Percentiles rank a stretch among this genome's conserved stretches.
phyloP scores from a whole-genome alignment of 1,284 basidiomycete species.

The Porodaedalea pini region DNA sequence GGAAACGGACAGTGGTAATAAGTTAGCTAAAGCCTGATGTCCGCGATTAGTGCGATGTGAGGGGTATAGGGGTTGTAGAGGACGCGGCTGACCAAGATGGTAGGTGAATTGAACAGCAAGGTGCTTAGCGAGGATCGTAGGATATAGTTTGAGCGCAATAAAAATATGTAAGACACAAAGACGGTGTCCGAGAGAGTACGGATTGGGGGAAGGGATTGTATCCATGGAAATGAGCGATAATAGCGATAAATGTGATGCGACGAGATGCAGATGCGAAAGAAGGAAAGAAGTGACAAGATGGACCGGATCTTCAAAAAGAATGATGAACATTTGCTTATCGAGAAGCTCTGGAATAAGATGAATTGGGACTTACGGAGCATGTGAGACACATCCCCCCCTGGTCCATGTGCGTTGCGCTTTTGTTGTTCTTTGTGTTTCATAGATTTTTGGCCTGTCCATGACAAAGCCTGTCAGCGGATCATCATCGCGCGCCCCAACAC shows the following conservation, averaged over 20 bases:
- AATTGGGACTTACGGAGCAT: constrained; percentile 1
- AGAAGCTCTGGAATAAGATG: neutral
- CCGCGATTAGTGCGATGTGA: neutral
- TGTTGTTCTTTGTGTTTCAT: neutral
- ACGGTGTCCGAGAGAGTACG: neutral
- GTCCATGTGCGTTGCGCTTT: neutral
- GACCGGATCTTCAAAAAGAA: constrained; percentile 10
- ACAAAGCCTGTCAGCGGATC: constrained; percentile 4
- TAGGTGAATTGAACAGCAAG: neutral
- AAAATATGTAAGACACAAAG: neutral
- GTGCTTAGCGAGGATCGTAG: neutral
- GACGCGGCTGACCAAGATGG: neutral
- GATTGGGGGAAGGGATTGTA: neutral
- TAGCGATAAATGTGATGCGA: constrained; percentile 17
- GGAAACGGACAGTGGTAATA: neutral
- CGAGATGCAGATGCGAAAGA: constrained; percentile 12
- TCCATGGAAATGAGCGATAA: constrained; percentile 16
- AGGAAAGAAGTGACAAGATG: constrained; percentile 5
- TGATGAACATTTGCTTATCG: constrained; percentile 5
- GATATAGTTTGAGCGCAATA: constrained; percentile 4
- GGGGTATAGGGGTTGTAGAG: neutral
- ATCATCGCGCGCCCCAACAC: neutral
- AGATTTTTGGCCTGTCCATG: neutral
- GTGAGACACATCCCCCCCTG: neutral
- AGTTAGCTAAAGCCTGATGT: constrained; percentile 1